Base-by-base conservation (phyloP, 345 rosid genomes). In the Triadica sebifera region DNA sequence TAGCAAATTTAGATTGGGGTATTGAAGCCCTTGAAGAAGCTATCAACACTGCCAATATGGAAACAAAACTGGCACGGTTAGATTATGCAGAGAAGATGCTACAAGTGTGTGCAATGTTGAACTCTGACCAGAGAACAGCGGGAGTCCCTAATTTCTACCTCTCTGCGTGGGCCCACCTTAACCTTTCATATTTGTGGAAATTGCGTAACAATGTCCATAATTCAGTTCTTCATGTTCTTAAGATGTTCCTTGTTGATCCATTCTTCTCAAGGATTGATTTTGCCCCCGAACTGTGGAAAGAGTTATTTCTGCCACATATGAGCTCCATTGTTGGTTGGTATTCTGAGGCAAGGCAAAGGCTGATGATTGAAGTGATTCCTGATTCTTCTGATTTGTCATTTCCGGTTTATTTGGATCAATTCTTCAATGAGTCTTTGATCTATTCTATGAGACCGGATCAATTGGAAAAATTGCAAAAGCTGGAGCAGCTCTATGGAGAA, bases 11-110 rank as follows among this genome's bases (percentile, higher is more conserved):
- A 43, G 89, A 88, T 34, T 90, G 91, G 91, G 94, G 91, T 22
- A 90, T 88, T 37, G 94, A 90, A 67, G 89, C 87, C 15, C 87
- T 88, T 34, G 94, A 90, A 79, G 91, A 90, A 83, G 89, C 91
- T 66, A 86, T 90, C 55, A 17, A 69, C 77, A 90, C 91, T 8
- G 82, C 87, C 19, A 88, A 86, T 65, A 77, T 75, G 62, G 94
- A 85, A 75, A 86, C 94, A 11, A 90, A 86, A 77, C 74, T 84
- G 65, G 89, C 89, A 4, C 74, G 91, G 41, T 64, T 88, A 61
- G 88, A 85, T 73, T 64, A 90, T 65, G 88, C 91, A 0, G 94
- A 88, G 82, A 88, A 89, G 84, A 88, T 88, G 91, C 80, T 88
- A 53, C 88, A 85, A 69, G 90, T 90, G 8, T 90, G 91, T 50